Conservation (phyloP, 2,329 filamentous ascomycete genomes). For the Paracoccidioides lutzii region DNA sequence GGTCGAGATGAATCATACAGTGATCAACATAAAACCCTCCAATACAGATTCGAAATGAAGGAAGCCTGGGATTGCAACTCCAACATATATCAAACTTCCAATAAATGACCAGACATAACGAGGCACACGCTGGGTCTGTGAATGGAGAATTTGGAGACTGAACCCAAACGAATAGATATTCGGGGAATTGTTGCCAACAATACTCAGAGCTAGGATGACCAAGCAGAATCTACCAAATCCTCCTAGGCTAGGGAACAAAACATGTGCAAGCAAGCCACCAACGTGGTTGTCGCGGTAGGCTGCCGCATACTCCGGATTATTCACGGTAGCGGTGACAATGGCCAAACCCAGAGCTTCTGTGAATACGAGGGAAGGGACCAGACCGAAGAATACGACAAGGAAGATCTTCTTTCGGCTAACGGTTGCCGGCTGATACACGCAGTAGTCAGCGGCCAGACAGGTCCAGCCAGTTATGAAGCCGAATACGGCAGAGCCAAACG, state of each 20-base stretch:
- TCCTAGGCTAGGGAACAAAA: constrained; percentile 47
- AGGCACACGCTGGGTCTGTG: constrained; percentile 47
- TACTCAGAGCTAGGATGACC: constrained; percentile 51
- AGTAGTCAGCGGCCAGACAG: constrained; percentile 64
- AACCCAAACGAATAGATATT: constrained; percentile 60
- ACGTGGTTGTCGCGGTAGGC: constrained; percentile 47
- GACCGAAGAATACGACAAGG: constrained; percentile 53
- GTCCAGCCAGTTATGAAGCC: constrained; percentile 63
- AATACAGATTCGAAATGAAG: constrained; percentile 50
- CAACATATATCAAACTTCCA: constrained; percentile 51
- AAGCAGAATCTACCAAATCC: constrained; percentile 61
- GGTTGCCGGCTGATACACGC: constrained; percentile 58
- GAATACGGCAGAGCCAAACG: constrained; percentile 53
- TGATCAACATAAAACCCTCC: constrained; percentile 57
- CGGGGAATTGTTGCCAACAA: constrained; percentile 58
- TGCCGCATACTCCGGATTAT: constrained; percentile 42
- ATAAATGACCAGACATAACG: constrained; percentile 55
- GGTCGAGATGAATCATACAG: constrained; percentile 19
- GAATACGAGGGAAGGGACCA: constrained; percentile 60
- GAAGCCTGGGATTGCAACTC: constrained; percentile 58
- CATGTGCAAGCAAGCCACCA: constrained; percentile 54
- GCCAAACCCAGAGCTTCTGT: constrained; percentile 61
- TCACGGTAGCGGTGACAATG: constrained; percentile 51
- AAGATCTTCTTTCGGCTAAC: constrained; percentile 53
- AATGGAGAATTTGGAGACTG: constrained; percentile 52